These are phyloP conservation scores for Coprinellus micaceus DNA, from an alignment of 768 basidiomycete genomes.

Conservation along the genomic window DNA sequence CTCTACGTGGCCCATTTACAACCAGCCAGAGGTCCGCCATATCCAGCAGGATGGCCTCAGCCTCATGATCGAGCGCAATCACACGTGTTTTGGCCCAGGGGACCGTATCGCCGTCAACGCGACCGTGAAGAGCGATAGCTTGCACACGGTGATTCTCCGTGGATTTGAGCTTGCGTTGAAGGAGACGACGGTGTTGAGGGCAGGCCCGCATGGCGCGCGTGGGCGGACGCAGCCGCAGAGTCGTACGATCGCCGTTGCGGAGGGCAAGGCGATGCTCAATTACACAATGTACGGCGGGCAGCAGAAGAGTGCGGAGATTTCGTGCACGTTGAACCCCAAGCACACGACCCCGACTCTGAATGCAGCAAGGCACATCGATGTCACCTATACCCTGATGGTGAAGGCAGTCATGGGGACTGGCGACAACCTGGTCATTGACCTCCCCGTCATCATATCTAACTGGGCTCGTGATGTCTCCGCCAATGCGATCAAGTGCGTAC, in stretches of 20 bases:
- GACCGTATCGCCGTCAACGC: conserved; percentile 75
- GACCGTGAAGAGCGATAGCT: conserved; percentile 65
- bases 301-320: conserved; percentile 69
- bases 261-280: conserved; percentile 70
- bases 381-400: conserved; percentile 73
- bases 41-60: conserved; percentile 64
- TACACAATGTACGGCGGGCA: conserved; percentile 71
- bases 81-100: conserved; percentile 82
- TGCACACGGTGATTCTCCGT: conserved; percentile 68
- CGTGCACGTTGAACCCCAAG: conserved; percentile 61
- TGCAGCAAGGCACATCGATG: conserved; percentile 80
- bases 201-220: conserved; percentile 48
- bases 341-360: conserved; percentile 82
- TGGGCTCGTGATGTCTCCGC: conserved; percentile 58
- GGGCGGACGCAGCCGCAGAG: conserved; percentile 60
- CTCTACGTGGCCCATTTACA: conserved; percentile 89
- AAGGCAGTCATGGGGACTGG: conserved; percentile 75
- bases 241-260: conserved; percentile 53
- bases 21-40: conserved; percentile 70
- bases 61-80: conserved; percentile 69
- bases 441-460: conserved; percentile 80
- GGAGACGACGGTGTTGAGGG: conserved; percentile 75
- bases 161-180: conserved; percentile 80
- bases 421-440: conserved; percentile 60
- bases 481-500: not conserved